Conservation (phyloP, 2,329 filamentous ascomycete species). For the Pseudogymnoascus sp. region DNA sequence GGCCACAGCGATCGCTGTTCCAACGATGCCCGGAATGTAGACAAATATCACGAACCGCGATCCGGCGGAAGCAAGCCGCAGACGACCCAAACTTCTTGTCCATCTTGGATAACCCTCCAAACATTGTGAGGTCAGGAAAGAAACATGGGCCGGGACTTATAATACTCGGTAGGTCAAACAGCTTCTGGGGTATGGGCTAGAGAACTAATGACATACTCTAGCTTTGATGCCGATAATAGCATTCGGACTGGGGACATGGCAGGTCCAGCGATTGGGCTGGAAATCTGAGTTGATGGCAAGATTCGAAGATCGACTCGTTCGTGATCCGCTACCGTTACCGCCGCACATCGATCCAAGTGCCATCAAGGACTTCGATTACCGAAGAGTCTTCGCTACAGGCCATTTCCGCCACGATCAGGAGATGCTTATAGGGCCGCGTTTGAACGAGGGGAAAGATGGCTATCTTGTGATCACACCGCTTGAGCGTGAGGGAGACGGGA, state of each 20-base stretch:
- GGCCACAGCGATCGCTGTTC: neutral
- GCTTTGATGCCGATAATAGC: slow-evolving; percentile 79
- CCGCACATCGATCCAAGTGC: slow-evolving; percentile 74
- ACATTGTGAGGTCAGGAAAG: slow-evolving; percentile 62
- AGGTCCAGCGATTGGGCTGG: slow-evolving; percentile 87
- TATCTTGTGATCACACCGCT: slow-evolving; percentile 89
- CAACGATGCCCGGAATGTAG: slow-evolving; percentile 17
- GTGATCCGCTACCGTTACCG: slow-evolving; percentile 77
- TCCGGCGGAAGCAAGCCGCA: slow-evolving; percentile 41
- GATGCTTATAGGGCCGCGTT: slow-evolving; percentile 89
- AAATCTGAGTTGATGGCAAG: slow-evolving; percentile 88
- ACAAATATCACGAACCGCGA: slow-evolving; percentile 21
- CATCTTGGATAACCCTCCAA: slow-evolving; percentile 77
- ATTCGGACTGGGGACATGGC: slow-evolving; percentile 88
- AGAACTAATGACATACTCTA: slow-evolving; percentile 12
- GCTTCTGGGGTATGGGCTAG: neutral
- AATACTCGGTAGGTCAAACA: slow-evolving; percentile 52
- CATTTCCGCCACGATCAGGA: slow-evolving; percentile 79
- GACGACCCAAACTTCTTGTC: slow-evolving; percentile 78
- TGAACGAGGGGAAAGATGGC: slow-evolving; percentile 83
- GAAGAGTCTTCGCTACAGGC: slow-evolving; percentile 71
- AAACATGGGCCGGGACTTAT: slow-evolving; percentile 75
- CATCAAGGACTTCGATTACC: slow-evolving; percentile 84
- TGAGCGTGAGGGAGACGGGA: slow-evolving; percentile 57
- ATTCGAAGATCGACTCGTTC: slow-evolving; percentile 85